Evolutionary conservation across 305 asterid genomes (phyloP).

Genomic region (Fraxinus sp.): DNA sequence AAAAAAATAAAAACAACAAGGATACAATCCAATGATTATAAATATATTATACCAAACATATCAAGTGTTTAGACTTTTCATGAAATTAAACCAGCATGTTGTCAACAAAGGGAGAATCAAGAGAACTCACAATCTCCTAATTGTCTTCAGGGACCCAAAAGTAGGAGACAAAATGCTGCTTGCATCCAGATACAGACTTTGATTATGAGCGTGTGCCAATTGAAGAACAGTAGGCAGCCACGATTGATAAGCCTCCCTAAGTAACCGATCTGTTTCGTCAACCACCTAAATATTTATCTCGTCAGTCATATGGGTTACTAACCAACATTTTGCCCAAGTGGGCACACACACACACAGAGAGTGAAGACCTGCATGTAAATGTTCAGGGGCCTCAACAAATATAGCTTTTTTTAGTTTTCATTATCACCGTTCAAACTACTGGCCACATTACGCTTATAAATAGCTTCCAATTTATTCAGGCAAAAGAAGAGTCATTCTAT

Average conservation of each 20-base stretch:
- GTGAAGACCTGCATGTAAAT: background rate
- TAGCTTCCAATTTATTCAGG: background rate
- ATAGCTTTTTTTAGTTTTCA: background rate
- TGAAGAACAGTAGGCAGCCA: slow-evolving; percentile 88
- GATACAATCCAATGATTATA: background rate
- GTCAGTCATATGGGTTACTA: background rate
- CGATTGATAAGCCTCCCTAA: slow-evolving; percentile 88
- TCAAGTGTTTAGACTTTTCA: background rate
- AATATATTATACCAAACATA: background rate
- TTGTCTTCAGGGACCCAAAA: slow-evolving; percentile 64
- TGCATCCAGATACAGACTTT: background rate
- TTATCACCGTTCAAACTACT: background rate
- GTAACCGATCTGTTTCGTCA: slow-evolving; percentile 88
- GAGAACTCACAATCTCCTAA: slow-evolving; percentile 66
- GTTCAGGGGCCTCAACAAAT: background rate
- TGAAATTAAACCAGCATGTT: slow-evolving; percentile 9
- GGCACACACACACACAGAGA: background rate
- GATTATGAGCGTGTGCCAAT: slow-evolving; percentile 32
- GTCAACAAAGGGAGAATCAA: slow-evolving; percentile 11
- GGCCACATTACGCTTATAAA: slow-evolving; percentile 4
- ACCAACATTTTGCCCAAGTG: background rate
- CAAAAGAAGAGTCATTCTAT: background rate
- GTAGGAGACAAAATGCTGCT: slow-evolving; percentile 7
- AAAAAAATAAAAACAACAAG: background rate
- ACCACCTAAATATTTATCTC: slow-evolving; percentile 53